Conservation (phyloP, 2,329 filamentous ascomycete species). For the Fusarium udum region DNA sequence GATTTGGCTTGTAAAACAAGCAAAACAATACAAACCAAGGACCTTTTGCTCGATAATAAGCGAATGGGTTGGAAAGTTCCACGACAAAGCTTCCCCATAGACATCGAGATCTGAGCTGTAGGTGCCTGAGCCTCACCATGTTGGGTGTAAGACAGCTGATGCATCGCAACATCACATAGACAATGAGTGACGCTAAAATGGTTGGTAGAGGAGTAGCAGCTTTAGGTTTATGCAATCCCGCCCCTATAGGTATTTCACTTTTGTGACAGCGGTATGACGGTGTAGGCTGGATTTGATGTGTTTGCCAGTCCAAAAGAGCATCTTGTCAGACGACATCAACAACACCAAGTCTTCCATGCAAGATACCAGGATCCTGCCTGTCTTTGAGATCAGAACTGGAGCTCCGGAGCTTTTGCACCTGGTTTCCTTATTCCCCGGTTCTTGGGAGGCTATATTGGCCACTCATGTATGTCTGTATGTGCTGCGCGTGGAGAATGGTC, state of each 20-base stretch:
- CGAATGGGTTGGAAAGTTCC: constrained; percentile 17
- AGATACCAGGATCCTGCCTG: neutral
- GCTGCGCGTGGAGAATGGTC: constrained; percentile 8
- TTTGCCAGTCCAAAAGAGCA: neutral
- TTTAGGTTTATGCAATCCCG: neutral
- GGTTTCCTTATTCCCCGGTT: neutral
- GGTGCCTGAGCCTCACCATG: neutral
- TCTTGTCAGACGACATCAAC: neutral
- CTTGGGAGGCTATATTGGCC: neutral
- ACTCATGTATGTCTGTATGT: neutral
- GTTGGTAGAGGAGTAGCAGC: neutral
- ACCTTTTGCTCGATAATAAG: neutral
- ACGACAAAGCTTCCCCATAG: neutral
- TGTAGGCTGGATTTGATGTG: neutral
- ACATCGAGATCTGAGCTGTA: constrained; percentile 23
- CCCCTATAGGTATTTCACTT: neutral
- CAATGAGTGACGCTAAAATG: neutral
- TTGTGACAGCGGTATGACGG: neutral
- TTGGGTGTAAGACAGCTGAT: neutral
- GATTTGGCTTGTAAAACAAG: neutral
- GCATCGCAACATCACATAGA: neutral
- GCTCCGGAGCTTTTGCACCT: constrained; percentile 15
- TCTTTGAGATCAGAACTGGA: neutral
- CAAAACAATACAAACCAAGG: neutral
- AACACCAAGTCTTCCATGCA: neutral